Evolutionary conservation across 257 asterid species (phyloP), one percentile per base, ranked within the genome.

Genomic region (Osmanthus fragrans): DNA sequence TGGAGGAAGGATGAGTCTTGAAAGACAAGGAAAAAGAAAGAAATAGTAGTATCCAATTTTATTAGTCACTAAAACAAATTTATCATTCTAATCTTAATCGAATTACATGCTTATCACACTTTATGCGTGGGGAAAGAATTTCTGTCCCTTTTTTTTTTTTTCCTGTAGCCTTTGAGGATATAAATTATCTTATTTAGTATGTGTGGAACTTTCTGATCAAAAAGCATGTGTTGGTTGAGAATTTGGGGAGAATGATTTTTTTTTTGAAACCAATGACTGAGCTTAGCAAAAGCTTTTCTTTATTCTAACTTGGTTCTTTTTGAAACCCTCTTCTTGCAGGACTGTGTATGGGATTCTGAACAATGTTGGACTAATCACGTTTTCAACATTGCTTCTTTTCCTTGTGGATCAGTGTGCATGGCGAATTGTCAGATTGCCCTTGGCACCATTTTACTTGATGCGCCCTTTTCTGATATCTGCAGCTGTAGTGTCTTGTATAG

Each of bases 401-500:
- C 89, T 95, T 72, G 92, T 89, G 84, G 99, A 95, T 82, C 90
- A 83, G 76, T 90, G 96, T 68, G 97, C 97, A 32, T 95, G 99
- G 99, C 76, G 87, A 78, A 84, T 95, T 51, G 97, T 92, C 80
- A 88, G 97, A 87, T 82, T 95, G 82, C 99, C 99, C 74, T 90
- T 95, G 15, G 87, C 92, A 75, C 94, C 96, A 40, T 93, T 91
- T 80, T 86, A 89, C 83, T 70, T 95, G 84, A 76, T 84, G 87
- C 88, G 89, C 63, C 98, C 99, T 16, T 95, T 95, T 83, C 73
- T 90, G 76, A 82, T 86, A 76, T 91, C 99, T 7, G 83, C 87
- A 70, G 71, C 82, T 74, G 69, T 82, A 69, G 96, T 86, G 33
- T 84, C 92, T 79, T 91, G 87, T 74, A 83, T 74, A 70, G 98